Base-by-base conservation (phyloP, 805 yeast species). In the Wickerhamomyces ciferrii region DNA sequence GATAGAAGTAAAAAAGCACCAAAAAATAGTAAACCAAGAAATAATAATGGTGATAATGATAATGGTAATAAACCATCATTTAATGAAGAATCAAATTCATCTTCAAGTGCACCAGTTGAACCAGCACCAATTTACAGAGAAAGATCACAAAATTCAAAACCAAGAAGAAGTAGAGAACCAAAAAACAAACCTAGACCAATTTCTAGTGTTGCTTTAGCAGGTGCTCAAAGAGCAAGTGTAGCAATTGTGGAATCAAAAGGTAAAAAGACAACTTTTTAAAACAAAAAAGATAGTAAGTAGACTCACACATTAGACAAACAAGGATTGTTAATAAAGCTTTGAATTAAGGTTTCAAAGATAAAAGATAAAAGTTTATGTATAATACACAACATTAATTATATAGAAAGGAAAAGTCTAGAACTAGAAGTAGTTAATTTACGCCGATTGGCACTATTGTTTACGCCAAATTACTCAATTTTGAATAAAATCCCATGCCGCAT, bases 241-340 rank as follows among this genome's bases (percentile, higher is more conserved):
- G 91, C 95, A 6, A 87, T 92, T 61, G 96, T 90, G 25, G 81
- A 87, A 43, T 85, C 97, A 1, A 73, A 83, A n/a, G 98, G 98
- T 63, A 91, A 87, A 68, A 92, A 90, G 63, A 73, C 76, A 37
- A 84, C 54, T 3, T 60, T 60, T 39, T 34, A 18, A 9, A n/a
- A n/a, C n/a, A n/a, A n/a, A n/a, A n/a, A n/a, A 9, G 5, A 13
- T 14, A 18, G 15, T n/a, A n/a, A 32, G 5, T 9, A 7, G 10
- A 6, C 10, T 24, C 27, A 24, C 27, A 24, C n/a, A n/a, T n/a
- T n/a, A n/a, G n/a, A n/a, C n/a, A n/a, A n/a, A n/a, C n/a, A n/a
- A n/a, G n/a, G n/a, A n/a, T n/a, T n/a, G n/a, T n/a, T n/a, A n/a
- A n/a, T n/a, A n/a, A n/a, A n/a, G n/a, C n/a, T n/a, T n/a, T n/a